Evolutionary conservation across 129 eudicot genomes (phyloP), one percentile per base, ranked within the genome.

Genomic region (Lactuca sativa): DNA sequence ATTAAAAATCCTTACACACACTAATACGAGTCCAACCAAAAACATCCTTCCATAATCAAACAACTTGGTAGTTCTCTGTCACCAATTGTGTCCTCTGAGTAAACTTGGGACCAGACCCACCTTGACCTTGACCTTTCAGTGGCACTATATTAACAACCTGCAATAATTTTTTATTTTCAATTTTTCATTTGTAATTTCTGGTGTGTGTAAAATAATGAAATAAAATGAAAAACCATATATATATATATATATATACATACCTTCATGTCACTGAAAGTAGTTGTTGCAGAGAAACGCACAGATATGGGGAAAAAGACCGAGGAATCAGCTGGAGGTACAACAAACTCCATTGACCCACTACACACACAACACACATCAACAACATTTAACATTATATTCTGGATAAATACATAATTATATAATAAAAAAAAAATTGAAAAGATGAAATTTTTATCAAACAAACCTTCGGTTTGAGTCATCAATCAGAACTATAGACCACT

Each of bases 341-440:
- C 97, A 63, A 95, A 95, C 81, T 95, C 99, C 97, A 95, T 64
- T 4, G 95, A 77, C 25, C 99, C 99, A 62, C 99, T 95, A 87
- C 90, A 62, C 67, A 66, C 30, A 25, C 30, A 38, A 1, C 21
- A 21, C 21, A n/a, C 55, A 62, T 34, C 44, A 74, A 58, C 33
- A 41, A 67, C 65, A 25, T 25, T 25, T 25, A 25, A 55, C 9
- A 65, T 66, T 75, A 75, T 56, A 51, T 59, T 47, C 5, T 47
- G 14, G 0, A 47, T 47, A 47, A 10, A 47, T 47, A 47, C 12
- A 11, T 47, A 10, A 2, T 11, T 2, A 40, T 47, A 4, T 3
- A 21, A 40, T 47, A 4, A 1, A 21, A 7, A 32, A 71, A 6
- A 9, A 40, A 13, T 9, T 25, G 2, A 11, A 14, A 58, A 36